Conservation (phyloP, 805 yeast species). For the Lachancea sp. region DNA sequence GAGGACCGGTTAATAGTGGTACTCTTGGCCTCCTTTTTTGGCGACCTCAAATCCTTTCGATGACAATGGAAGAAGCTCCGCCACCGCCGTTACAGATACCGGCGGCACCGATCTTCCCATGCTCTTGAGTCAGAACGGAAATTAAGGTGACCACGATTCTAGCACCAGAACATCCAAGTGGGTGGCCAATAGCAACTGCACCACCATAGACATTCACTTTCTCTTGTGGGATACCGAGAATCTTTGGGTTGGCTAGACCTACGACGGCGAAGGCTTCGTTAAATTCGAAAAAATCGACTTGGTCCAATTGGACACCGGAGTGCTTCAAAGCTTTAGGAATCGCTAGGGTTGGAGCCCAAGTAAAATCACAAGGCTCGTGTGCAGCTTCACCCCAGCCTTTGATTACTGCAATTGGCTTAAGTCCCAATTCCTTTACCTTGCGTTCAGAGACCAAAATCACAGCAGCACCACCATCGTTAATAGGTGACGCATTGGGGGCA, state of each 20-base stretch:
- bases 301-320: constrained; percentile 56
- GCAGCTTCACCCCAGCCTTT: constrained; percentile 99
- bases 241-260: constrained; percentile 80
- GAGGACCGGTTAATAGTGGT: too few relatives aligned
- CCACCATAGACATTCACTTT: constrained; percentile 91
- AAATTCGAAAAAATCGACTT: constrained; percentile 87
- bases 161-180: constrained; percentile 94
- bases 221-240: constrained; percentile 52
- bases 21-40: too few relatives aligned
- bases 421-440: constrained; percentile 76
- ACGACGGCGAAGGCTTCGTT: constrained; percentile 98
- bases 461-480: constrained; percentile 98
- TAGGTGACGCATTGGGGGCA: constrained; percentile 93
- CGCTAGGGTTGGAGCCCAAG: constrained; percentile 92
- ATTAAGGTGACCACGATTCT: constrained; percentile 83
- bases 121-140: constrained; percentile 76
- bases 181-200: constrained; percentile 93
- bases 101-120: constrained; percentile 85
- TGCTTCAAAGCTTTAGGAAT: constrained; percentile 93
- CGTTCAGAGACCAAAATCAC: constrained; percentile 77
- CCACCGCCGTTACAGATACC: constrained; percentile 99
- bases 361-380: constrained; percentile 88
- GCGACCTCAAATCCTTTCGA: constrained; percentile 52
- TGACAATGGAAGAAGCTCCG: constrained; percentile 90
- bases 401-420: constrained; percentile 85